Conservation (phyloP, 139 green algal species). For the Tetradesmus lagerheimii region DNA sequence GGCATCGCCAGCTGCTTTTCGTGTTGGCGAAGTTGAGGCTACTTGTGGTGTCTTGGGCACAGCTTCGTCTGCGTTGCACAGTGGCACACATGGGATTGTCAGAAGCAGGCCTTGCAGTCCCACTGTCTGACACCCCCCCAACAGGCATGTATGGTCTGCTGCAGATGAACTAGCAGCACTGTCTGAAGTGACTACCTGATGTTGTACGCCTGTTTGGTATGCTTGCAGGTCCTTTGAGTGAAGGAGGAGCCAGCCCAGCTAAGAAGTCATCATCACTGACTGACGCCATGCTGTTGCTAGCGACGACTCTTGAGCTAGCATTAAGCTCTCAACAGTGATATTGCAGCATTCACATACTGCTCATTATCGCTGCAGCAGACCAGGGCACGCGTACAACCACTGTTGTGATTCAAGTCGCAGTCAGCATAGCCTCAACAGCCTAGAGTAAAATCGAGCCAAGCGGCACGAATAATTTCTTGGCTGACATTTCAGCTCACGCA, state of each 20-base stretch:
- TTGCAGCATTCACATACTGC: background rate
- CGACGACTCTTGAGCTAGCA: background rate
- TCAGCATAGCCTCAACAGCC: background rate
- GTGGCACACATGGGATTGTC: background rate
- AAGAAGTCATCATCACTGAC: conserved; percentile 28
- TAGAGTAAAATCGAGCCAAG: background rate
- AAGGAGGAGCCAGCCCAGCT: conserved; percentile 30
- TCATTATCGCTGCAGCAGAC: background rate
- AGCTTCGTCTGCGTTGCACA: background rate
- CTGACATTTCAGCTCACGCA: background rate
- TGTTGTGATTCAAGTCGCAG: background rate
- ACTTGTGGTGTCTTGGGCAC: conserved; percentile 4
- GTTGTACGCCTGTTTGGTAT: background rate
- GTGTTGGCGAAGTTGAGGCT: background rate
- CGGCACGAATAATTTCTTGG: background rate
- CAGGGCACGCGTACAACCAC: background rate
- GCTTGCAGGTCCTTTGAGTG: background rate
- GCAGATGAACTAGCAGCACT: background rate
- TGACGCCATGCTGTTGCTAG: conserved; percentile 21
- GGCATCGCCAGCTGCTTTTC: conserved; percentile 15
- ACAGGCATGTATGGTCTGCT: background rate
- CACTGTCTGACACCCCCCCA: no score
- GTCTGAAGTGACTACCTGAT: background rate
- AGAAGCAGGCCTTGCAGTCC: background rate
- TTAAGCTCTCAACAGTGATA: background rate